Conservation (phyloP, 345 rosid species). For the Bruguiera gymnorhiza region DNA sequence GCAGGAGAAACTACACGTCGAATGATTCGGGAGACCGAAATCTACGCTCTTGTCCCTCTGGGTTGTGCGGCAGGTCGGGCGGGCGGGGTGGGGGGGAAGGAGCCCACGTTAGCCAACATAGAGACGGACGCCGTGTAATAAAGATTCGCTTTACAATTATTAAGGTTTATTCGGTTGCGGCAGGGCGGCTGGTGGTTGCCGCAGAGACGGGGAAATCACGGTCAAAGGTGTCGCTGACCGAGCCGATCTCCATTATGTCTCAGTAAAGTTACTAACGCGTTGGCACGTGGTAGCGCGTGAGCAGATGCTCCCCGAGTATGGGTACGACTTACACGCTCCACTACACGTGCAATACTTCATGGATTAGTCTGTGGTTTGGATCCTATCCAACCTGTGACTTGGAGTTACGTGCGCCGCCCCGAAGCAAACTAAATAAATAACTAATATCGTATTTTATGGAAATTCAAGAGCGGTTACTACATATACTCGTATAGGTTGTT, state of each 20-base stretch:
- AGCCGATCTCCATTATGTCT: slow-evolving; percentile 1
- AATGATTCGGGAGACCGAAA: too few relatives aligned
- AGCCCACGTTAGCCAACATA: background rate
- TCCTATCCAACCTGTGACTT: background rate
- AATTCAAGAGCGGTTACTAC: background rate
- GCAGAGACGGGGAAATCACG: background rate
- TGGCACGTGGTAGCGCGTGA: background rate
- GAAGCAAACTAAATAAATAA: background rate
- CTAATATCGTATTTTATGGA: background rate
- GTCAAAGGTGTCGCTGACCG: slow-evolving; percentile 31
- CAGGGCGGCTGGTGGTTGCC: slow-evolving; percentile 9
- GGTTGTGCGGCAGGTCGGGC: too few relatives aligned
- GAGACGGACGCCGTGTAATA: background rate
- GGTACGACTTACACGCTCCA: background rate
- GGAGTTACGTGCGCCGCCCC: background rate
- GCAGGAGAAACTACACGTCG: too few relatives aligned
- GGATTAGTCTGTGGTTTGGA: background rate
- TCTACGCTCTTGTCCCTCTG: too few relatives aligned
- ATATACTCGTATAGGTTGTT: background rate
- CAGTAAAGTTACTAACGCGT: background rate
- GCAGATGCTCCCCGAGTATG: background rate
- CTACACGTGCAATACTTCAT: slow-evolving; percentile 1
- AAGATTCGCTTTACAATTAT: background rate
- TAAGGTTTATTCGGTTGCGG: slow-evolving; percentile 7
- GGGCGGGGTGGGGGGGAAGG: too few relatives aligned